A percentile compares a stretch with the other conserved stretches of the same genome.
phyloP scores from a whole-genome alignment of 2,329 filamentous ascomycete species.

The Sarocladium kiliense region DNA sequence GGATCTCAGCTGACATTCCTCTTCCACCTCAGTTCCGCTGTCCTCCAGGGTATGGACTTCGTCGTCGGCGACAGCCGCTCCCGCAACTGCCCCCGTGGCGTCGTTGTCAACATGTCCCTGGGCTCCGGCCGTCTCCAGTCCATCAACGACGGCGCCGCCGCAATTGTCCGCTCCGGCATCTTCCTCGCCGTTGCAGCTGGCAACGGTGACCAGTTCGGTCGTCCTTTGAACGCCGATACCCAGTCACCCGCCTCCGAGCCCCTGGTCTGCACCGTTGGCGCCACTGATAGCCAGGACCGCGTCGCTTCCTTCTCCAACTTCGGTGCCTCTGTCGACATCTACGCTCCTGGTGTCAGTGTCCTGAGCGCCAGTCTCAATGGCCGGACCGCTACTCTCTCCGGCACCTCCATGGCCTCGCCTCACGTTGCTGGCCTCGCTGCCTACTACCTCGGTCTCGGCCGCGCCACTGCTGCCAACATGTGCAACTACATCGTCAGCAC shows the following conservation, averaged over 20 bases:
- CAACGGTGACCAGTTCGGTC: constrained; percentile 40
- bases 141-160: constrained; percentile 43
- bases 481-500: constrained; percentile 36
- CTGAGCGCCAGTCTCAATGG: constrained; percentile 40
- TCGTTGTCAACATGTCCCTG: constrained; percentile 52
- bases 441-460: constrained; percentile 52
- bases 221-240: constrained; percentile 34
- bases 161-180: constrained; percentile 38
- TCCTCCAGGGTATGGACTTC: constrained; percentile 49
- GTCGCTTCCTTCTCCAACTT: constrained; percentile 48
- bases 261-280: constrained; percentile 46
- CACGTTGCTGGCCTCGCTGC: constrained; percentile 59
- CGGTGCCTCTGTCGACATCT: constrained; percentile 40
- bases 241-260: constrained; percentile 43
- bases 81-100: constrained; percentile 22
- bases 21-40: constrained; percentile 11
- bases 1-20: background rate
- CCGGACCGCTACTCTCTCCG: constrained; percentile 33
- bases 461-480: constrained; percentile 26
- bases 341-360: constrained; percentile 44
- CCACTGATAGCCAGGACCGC: constrained; percentile 33
- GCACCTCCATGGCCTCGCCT: constrained; percentile 55
- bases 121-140: constrained; percentile 38
- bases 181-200: constrained; percentile 48
- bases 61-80: constrained; percentile 33